A percentile compares a stretch with the other conserved stretches of the same genome.
These are phyloP conservation scores for Lindgomyces ingoldianus DNA, from an alignment of 495 filamentous ascomycete species.

Conservation along the genomic window DNA sequence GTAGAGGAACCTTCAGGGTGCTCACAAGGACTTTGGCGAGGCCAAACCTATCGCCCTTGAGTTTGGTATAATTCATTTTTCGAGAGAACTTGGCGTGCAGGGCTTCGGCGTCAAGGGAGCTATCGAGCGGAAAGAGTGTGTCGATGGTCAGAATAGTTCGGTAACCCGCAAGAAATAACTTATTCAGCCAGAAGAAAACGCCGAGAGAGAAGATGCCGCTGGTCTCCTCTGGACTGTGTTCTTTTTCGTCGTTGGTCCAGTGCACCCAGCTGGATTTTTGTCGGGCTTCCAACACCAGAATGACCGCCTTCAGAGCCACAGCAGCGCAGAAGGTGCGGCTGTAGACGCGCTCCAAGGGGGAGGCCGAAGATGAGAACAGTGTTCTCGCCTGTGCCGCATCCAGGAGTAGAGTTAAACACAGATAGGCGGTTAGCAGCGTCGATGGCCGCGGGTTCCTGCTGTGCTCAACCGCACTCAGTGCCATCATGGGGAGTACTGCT, in stretches of 20 bases:
- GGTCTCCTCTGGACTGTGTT: conserved; percentile 24
- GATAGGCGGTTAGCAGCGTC: conserved; percentile 46
- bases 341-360: conserved; percentile 19
- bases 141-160: conserved; percentile 11
- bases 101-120: background rate
- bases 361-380: conserved; percentile 41
- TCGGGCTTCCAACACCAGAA: conserved; percentile 21
- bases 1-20: conserved; percentile 14
- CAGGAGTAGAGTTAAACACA: conserved; percentile 48
- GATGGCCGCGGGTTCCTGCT: conserved; percentile 46
- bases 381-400: conserved; percentile 49
- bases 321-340: conserved; percentile 13
- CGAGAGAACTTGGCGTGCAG: conserved; percentile 8
- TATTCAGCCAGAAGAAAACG: conserved; percentile 26
- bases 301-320: conserved; percentile 16
- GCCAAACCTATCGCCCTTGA: conserved; percentile 11
- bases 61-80: conserved; percentile 2
- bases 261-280: conserved; percentile 16
- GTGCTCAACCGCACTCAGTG: conserved; percentile 45
- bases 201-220: conserved; percentile 15
- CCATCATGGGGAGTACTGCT: conserved; percentile 41
- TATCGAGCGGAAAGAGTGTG: conserved; percentile 12
- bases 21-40: conserved; percentile 8
- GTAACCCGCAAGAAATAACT: conserved; percentile 14
- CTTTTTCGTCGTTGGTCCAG: conserved; percentile 11